These are phyloP conservation scores for Citrus mangshanensis DNA, from an alignment of 345 rosid species.

Conservation along the genomic window DNA sequence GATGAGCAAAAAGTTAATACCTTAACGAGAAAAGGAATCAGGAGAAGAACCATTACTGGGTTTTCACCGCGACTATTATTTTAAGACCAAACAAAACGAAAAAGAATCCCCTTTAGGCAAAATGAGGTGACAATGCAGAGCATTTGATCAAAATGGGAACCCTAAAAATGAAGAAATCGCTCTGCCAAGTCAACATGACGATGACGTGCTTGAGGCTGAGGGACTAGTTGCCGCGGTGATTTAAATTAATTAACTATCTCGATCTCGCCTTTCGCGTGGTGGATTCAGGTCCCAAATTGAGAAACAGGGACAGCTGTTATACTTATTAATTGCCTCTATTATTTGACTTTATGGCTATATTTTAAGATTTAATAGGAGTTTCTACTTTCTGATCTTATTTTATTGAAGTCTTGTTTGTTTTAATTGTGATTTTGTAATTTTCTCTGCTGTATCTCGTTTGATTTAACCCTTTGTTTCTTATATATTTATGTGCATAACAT, in stretches of 20 bases:
- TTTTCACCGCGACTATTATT: background rate
- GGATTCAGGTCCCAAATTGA: background rate
- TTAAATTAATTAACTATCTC: background rate
- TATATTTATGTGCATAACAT: no score
- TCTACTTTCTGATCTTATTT: background rate
- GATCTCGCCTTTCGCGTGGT: background rate
- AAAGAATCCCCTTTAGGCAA: background rate
- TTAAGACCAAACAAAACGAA: background rate
- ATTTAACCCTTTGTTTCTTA: no score
- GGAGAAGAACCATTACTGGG: background rate
- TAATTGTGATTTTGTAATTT: background rate
- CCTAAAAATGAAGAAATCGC: background rate
- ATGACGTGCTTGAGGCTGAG: background rate
- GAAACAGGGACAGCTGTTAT: background rate
- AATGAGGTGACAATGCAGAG: background rate
- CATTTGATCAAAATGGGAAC: background rate
- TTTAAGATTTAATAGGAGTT: no score
- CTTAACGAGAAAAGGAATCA: background rate
- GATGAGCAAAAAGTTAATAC: background rate
- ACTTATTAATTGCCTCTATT: no score
- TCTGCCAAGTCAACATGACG: constrained; percentile 9
- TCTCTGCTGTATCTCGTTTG: background rate
- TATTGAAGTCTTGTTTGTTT: background rate
- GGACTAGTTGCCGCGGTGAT: background rate
- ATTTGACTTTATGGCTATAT: background rate